These are phyloP conservation scores for Venturia pyrina DNA, from an alignment of 2,329 filamentous ascomycete genomes.

Conservation along the genomic window DNA sequence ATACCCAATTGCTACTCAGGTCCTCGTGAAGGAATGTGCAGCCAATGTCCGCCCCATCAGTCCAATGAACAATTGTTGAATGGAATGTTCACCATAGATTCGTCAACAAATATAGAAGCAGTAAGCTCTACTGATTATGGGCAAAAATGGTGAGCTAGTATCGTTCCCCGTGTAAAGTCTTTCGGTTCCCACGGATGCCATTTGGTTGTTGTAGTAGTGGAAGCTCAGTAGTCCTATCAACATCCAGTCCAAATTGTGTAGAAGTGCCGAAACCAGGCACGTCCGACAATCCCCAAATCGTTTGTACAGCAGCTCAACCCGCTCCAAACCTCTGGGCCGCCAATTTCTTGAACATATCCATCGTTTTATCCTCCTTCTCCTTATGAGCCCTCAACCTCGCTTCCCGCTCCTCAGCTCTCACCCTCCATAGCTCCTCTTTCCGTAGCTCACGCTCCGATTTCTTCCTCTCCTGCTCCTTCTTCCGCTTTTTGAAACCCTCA, in stretches of 20 bases:
- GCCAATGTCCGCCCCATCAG: too few relatives aligned
- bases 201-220: too few relatives aligned
- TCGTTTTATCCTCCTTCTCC: constrained; percentile 73
- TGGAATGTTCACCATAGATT: too few relatives aligned
- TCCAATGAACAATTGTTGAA: too few relatives aligned
- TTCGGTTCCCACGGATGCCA: too few relatives aligned
- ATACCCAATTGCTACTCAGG: too few relatives aligned
- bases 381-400: constrained; percentile 60
- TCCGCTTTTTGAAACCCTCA: constrained; percentile 56
- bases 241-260: not conserved
- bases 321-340: constrained; percentile 70
- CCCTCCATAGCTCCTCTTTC: constrained; percentile 69
- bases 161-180: too few relatives aligned
- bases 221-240: too few relatives aligned
- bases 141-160: too few relatives aligned
- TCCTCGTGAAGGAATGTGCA: too few relatives aligned
- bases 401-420: constrained; percentile 68
- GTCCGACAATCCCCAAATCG: not conserved
- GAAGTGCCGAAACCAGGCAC: not conserved
- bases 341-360: constrained; percentile 69
- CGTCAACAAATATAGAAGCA: too few relatives aligned
- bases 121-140: too few relatives aligned
- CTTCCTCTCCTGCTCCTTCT: constrained; percentile 56
- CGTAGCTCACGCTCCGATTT: constrained; percentile 78
- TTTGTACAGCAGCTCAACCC: not conserved